Conservation (phyloP, 148 eudicot species). For the Rhododendron henanense region DNA sequence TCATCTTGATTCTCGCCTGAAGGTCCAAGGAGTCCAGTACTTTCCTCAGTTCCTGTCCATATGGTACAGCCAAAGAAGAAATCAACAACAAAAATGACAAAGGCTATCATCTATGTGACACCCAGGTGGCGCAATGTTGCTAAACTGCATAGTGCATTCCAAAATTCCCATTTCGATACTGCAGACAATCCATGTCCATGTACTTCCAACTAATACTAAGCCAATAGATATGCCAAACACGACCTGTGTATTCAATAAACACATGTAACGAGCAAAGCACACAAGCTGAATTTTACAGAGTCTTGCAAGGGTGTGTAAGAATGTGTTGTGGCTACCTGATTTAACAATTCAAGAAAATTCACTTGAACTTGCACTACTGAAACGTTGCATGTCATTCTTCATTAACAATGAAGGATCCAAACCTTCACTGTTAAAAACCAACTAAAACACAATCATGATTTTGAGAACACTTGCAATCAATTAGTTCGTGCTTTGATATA, state of each 20-base stretch:
- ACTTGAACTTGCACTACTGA: neutral
- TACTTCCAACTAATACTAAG: neutral
- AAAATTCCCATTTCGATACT: neutral
- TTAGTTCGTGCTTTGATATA: neutral
- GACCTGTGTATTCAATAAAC: neutral
- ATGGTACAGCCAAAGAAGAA: slow-evolving; percentile 7
- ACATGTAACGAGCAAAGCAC: neutral
- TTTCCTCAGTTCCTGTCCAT: slow-evolving; percentile 39
- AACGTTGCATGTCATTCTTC: neutral
- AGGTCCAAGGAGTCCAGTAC: slow-evolving; percentile 26
- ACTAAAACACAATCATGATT: neutral
- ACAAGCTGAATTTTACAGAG: neutral
- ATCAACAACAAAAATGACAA: neutral
- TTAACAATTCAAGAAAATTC: neutral
- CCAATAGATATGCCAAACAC: neutral
- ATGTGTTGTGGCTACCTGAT: neutral
- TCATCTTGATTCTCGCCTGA: slow-evolving; percentile 46
- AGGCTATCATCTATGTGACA: neutral
- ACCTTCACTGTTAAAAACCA: neutral
- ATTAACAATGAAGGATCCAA: neutral
- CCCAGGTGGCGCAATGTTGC: neutral
- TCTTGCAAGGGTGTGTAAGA: neutral
- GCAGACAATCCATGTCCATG: neutral
- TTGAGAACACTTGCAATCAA: neutral
- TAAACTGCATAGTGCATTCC: neutral